Evolutionary conservation across 2,329 filamentous ascomycete genomes (phyloP).

Genomic region (Arthrobotrys sphaeroides): DNA sequence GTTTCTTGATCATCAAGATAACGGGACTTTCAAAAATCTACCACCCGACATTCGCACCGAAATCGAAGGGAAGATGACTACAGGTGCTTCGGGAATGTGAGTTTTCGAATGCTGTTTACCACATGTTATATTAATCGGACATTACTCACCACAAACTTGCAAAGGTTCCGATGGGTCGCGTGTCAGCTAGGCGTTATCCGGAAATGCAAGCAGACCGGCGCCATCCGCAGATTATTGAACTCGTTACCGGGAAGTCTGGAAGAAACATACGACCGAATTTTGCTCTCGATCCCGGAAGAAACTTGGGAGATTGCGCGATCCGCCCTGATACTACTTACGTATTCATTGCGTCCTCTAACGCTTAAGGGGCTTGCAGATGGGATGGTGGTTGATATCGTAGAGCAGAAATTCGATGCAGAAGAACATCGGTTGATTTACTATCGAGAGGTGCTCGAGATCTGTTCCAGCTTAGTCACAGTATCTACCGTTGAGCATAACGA

Average conservation of each 20-base stretch:
- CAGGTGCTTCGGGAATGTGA: constrained; percentile 57
- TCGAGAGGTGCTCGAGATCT: constrained; percentile 24
- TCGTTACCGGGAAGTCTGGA: constrained; percentile 55
- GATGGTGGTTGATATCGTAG: constrained; percentile 57
- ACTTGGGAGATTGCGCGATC: constrained; percentile 57
- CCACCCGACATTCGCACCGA: constrained; percentile 55
- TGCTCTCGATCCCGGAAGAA: constrained; percentile 56
- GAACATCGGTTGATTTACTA: constrained; percentile 29
- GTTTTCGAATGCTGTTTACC: constrained; percentile 5
- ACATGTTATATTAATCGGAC: not conserved
- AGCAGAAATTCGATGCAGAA: constrained; percentile 57
- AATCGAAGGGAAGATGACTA: constrained; percentile 55
- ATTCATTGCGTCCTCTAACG: constrained; percentile 56
- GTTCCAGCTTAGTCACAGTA: constrained; percentile 21
- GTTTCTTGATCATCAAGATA: constrained; percentile 52
- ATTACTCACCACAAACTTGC: not conserved
- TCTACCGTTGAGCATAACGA: not conserved
- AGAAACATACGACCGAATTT: constrained; percentile 57
- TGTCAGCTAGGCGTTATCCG: constrained; percentile 57
- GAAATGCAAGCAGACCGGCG: constrained; percentile 33
- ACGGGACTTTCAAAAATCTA: constrained; percentile 47
- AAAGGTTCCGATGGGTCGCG: constrained; percentile 59
- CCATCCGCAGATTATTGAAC: constrained; percentile 40
- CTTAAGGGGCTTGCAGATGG: constrained; percentile 58
- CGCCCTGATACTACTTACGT: constrained; percentile 58